phyloP scores from a whole-genome alignment of 139 green algal genomes.

The Marvania coccoides region DNA sequence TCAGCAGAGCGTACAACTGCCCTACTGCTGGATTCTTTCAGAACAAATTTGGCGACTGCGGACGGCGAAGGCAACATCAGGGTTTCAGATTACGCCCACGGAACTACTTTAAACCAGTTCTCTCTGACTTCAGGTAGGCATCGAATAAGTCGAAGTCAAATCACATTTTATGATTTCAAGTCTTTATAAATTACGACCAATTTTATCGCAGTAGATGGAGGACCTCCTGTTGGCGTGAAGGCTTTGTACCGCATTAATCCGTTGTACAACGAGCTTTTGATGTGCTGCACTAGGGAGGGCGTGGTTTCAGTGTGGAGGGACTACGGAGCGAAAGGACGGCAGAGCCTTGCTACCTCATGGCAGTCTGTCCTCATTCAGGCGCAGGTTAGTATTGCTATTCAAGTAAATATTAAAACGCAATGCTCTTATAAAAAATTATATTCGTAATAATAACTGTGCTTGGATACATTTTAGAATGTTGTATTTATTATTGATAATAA shows the following conservation, averaged over 20 bases:
- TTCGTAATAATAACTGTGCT: too few relatives aligned
- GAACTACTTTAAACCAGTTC: background rate
- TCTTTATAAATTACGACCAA: too few relatives aligned
- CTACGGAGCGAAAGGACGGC: constrained; percentile 33
- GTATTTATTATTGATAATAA: too few relatives aligned
- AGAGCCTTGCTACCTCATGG: constrained; percentile 64
- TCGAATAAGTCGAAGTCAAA: too few relatives aligned
- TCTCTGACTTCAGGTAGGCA: background rate
- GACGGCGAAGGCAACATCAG: constrained; percentile 51
- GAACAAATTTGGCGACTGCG: constrained; percentile 42
- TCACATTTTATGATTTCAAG: too few relatives aligned
- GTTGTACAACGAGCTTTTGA: constrained; percentile 56
- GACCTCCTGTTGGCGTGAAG: background rate
- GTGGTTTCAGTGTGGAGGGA: constrained; percentile 66
- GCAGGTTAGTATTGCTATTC: too few relatives aligned
- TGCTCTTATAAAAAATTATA: too few relatives aligned
- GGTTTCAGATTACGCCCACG: constrained; percentile 41
- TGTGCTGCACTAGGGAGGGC: constrained; percentile 56
- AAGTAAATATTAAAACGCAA: too few relatives aligned
- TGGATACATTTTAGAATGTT: too few relatives aligned
- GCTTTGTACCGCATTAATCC: constrained; percentile 64
- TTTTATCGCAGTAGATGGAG: too few relatives aligned
- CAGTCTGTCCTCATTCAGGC: constrained; percentile 29
- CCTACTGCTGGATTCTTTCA: constrained; percentile 68
- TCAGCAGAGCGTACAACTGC: constrained; percentile 23